phyloP scores from a whole-genome alignment of 2,329 filamentous ascomycete genomes.

The Paecilomyces dactylethromorphus region DNA sequence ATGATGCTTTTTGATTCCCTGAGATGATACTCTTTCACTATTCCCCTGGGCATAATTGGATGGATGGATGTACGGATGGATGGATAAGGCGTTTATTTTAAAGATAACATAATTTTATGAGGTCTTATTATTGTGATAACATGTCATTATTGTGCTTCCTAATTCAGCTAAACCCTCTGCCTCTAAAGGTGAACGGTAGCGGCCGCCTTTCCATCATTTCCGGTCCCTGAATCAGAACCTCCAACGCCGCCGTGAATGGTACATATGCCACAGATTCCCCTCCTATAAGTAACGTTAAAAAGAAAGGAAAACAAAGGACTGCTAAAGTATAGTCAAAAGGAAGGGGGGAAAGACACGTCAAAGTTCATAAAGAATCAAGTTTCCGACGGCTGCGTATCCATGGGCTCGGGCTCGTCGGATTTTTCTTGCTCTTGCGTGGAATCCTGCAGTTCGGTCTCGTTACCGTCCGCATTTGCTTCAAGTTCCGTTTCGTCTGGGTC shows the following conservation, averaged over 20 bases:
- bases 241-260: not conserved
- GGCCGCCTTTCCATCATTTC: not conserved
- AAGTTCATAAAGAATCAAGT: not conserved
- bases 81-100: not conserved
- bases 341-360: not conserved
- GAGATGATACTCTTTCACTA: constrained; percentile 1
- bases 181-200: not conserved
- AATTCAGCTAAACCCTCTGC: not conserved
- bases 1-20: constrained; percentile 8
- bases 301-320: not conserved
- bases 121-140: not conserved
- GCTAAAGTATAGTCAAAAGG: not conserved
- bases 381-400: not conserved
- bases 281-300: not conserved
- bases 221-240: not conserved
- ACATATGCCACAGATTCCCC: not conserved
- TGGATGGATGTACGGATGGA: not conserved
- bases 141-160: not conserved
- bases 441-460: constrained; percentile 1
- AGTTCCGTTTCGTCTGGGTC: constrained; percentile 11
- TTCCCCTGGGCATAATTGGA: not conserved
- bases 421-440: not conserved
- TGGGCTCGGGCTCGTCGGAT: not conserved
- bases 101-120: not conserved
- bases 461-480: constrained; percentile 9